phyloP scores from a whole-genome alignment of 768 basidiomycete species.

The Rhizopogon roseolus region DNA sequence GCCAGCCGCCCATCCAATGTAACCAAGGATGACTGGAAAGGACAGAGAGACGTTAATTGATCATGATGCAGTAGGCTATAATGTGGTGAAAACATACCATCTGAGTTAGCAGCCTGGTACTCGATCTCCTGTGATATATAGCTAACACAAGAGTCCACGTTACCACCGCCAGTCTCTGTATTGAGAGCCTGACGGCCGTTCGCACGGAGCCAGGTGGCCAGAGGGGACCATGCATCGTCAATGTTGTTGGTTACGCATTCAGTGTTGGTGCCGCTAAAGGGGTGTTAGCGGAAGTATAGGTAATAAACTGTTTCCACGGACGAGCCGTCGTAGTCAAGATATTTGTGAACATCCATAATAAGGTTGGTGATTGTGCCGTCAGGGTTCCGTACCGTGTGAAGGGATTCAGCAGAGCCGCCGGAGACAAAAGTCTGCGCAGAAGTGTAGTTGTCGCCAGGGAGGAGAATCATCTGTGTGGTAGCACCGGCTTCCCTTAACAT shows the following conservation, averaged over 20 bases:
- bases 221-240: slow-evolving; percentile 37
- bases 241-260: slow-evolving; percentile 56
- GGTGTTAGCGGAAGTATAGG: background rate
- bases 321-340: slow-evolving; percentile 52
- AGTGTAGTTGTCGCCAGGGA: slow-evolving; percentile 57
- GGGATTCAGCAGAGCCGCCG: slow-evolving; percentile 45
- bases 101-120: slow-evolving; percentile 43
- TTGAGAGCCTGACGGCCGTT: slow-evolving; percentile 52
- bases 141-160: slow-evolving; percentile 40
- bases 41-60: background rate
- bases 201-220: slow-evolving; percentile 44
- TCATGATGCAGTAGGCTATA: background rate
- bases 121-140: slow-evolving; percentile 42
- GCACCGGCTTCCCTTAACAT: slow-evolving; percentile 29
- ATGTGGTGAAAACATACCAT: slow-evolving; percentile 29
- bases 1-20: slow-evolving; percentile 58
- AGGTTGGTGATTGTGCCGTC: slow-evolving; percentile 42
- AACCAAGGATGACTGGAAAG: slow-evolving; percentile 44
- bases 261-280: slow-evolving; percentile 30
- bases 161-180: slow-evolving; percentile 58
- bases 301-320: slow-evolving; percentile 23
- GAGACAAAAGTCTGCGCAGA: slow-evolving; percentile 47
- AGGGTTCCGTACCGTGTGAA: slow-evolving; percentile 39
- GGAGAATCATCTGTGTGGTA: slow-evolving; percentile 48
- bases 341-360: slow-evolving; percentile 61